Percentiles rank a stretch among this genome's conserved stretches.
These are phyloP conservation scores for Trametes coccinea DNA, from an alignment of 768 basidiomycete species.

Conservation along the genomic window DNA sequence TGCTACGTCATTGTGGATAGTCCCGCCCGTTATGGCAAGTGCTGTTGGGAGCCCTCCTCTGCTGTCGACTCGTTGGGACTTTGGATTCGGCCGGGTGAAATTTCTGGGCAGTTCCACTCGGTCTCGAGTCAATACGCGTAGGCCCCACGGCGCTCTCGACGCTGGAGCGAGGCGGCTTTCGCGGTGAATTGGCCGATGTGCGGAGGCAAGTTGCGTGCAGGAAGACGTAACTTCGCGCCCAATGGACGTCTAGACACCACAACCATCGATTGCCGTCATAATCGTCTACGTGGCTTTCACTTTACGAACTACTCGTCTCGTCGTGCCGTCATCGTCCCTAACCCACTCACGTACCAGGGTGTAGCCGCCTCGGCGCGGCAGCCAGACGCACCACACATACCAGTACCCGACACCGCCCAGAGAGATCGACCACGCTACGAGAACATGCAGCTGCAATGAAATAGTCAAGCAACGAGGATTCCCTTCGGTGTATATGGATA, in stretches of 20 bases:
- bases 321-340: slow-evolving; percentile 49
- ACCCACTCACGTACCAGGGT: slow-evolving; percentile 28
- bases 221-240: not conserved
- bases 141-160: not conserved
- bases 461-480: not conserved
- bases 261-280: not conserved
- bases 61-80: slow-evolving; percentile 1
- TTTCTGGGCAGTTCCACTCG: not conserved
- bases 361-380: slow-evolving; percentile 33
- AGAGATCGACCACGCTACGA: slow-evolving; percentile 29
- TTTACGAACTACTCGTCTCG: slow-evolving; percentile 52
- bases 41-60: not conserved
- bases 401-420: slow-evolving; percentile 34
- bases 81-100: slow-evolving; percentile 2
- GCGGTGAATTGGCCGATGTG: no score
- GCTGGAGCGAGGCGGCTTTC: no score
- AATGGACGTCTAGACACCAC: not conserved
- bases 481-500: not conserved
- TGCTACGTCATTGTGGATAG: slow-evolving; percentile 16
- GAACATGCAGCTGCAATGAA: slow-evolving; percentile 32
- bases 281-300: slow-evolving; percentile 24
- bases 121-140: slow-evolving; percentile 1
- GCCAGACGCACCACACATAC: slow-evolving; percentile 31
- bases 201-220: not conserved
- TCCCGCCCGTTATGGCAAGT: not conserved